These are phyloP conservation scores for Bathelium albidoporum DNA, from an alignment of 495 filamentous ascomycete species.

Conservation along the genomic window DNA sequence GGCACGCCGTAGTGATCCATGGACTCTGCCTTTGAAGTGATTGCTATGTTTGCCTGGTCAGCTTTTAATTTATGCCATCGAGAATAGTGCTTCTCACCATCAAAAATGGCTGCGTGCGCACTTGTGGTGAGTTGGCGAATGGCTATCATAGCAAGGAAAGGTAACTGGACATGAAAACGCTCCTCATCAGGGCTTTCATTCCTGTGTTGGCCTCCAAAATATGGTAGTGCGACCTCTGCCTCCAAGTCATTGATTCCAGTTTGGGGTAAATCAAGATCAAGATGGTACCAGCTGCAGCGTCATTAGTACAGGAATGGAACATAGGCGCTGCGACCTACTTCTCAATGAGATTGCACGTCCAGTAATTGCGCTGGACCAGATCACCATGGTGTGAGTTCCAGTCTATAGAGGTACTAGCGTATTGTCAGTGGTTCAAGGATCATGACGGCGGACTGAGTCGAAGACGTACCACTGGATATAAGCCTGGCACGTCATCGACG, in stretches of 20 bases:
- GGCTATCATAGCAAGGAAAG: constrained; percentile 49
- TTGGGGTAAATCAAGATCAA: constrained; percentile 46
- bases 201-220: constrained; percentile 41
- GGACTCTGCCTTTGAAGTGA: constrained; percentile 11
- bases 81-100: constrained; percentile 29
- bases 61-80: neutral
- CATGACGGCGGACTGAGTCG: constrained; percentile 7
- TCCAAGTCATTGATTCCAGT: constrained; percentile 44
- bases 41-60: constrained; percentile 2
- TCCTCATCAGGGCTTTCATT: constrained; percentile 1
- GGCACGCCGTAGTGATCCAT: constrained; percentile 22
- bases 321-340: constrained; percentile 31
- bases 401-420: constrained; percentile 35
- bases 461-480: constrained; percentile 38
- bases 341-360: constrained; percentile 50
- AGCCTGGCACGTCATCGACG: constrained; percentile 44
- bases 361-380: constrained; percentile 45
- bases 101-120: constrained; percentile 40
- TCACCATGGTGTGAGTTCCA: constrained; percentile 39
- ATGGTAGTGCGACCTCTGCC: constrained; percentile 40
- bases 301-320: constrained; percentile 7
- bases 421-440: neutral
- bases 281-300: constrained; percentile 35
- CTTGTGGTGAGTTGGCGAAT: constrained; percentile 42
- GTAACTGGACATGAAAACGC: constrained; percentile 39